A percentile compares a stretch with the other conserved stretches of the same genome.
These are phyloP conservation scores for Phycomyces blakesleeanus DNA, from an alignment of 192 early-diverging fungal species.

Conservation along the genomic window DNA sequence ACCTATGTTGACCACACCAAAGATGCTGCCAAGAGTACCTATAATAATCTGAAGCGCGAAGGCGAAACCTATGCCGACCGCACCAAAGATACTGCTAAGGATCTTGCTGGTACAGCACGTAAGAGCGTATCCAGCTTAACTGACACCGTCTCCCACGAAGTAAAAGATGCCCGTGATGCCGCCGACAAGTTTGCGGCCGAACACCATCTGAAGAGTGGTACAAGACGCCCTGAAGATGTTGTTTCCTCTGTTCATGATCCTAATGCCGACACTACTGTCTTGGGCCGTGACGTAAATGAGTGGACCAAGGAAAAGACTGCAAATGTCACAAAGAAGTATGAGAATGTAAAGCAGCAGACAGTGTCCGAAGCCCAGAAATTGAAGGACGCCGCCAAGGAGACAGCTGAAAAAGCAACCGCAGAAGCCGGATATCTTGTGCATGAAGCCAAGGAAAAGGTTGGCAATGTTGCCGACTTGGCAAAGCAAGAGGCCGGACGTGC, in stretches of 20 bases:
- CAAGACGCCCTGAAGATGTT: constrained; percentile 7
- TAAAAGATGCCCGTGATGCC: constrained; percentile 10
- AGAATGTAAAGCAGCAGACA: neutral
- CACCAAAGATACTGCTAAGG: neutral
- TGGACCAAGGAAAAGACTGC: neutral
- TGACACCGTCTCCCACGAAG: neutral
- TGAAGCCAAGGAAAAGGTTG: neutral
- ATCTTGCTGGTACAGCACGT: neutral
- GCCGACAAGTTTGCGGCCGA: constrained; percentile 11
- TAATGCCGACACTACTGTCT: neutral
- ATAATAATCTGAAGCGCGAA: neutral
- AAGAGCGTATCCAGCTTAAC: neutral
- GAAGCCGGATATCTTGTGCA: neutral
- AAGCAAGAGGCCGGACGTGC: neutral
- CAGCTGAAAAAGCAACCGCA: neutral
- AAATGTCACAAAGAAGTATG: neutral
- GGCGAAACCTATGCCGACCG: neutral
- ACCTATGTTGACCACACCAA: neutral
- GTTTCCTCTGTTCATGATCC: constrained; percentile 1
- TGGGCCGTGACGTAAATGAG: neutral
- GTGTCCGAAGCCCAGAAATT: too few relatives aligned
- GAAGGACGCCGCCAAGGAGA: too few relatives aligned
- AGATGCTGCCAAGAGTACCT: neutral
- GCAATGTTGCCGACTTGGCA: neutral
- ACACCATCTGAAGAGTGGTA: constrained; percentile 23